These are phyloP conservation scores for Cutaneotrichosporon arboriforme DNA, from an alignment of 1,284 basidiomycete species.

Conservation along the genomic window DNA sequence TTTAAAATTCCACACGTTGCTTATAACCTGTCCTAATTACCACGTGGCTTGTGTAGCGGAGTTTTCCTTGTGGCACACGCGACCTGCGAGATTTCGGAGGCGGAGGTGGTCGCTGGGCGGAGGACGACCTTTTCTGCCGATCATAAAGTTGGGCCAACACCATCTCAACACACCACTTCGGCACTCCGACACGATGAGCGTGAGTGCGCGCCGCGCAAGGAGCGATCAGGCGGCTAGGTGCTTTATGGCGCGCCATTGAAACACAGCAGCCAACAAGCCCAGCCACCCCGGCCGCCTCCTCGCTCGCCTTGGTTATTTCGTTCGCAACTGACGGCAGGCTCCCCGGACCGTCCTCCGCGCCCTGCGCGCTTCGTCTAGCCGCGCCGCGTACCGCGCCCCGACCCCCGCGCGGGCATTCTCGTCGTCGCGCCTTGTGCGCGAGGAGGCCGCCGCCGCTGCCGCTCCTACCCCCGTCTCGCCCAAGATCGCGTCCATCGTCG, in stretches of 20 bases:
- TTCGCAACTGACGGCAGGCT: constrained; percentile 13
- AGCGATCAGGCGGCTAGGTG: too few species aligned
- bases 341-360: constrained; percentile 22
- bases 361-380: constrained; percentile 23
- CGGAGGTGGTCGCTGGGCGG: not conserved
- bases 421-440: constrained; percentile 22
- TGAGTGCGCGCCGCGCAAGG: constrained; percentile 1
- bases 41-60: not conserved
- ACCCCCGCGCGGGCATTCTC: constrained; percentile 23
- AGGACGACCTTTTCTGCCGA: constrained; percentile 5
- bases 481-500: constrained; percentile 77
- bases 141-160: not conserved
- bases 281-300: not conserved
- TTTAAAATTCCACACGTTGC: too few species aligned
- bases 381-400: constrained; percentile 13
- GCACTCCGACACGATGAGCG: constrained; percentile 9
- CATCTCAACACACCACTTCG: not conserved
- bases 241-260: too few species aligned
- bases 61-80: constrained; percentile 8
- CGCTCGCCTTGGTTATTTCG: not conserved
- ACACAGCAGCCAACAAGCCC: not conserved
- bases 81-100: constrained; percentile 14
- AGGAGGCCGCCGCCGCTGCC: constrained; percentile 25
- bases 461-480: constrained; percentile 42
- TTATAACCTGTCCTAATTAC: not conserved